Evolutionary conservation across 192 early-diverging fungal species (phyloP).

Genomic region (Podila clonocystis): DNA sequence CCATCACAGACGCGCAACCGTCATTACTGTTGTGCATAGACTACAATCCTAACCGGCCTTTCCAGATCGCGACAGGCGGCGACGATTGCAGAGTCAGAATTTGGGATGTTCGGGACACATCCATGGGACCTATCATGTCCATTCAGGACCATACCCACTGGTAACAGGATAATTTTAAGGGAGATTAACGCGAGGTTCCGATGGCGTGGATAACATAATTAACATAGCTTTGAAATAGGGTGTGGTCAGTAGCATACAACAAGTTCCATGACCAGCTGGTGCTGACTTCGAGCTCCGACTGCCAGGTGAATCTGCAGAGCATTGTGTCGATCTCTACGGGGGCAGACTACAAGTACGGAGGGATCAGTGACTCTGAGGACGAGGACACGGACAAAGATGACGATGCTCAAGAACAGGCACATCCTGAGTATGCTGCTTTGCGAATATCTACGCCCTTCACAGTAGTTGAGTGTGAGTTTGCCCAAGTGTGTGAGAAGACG

Average conservation of each 20-base stretch:
- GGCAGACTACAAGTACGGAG: slow-evolving; percentile 54
- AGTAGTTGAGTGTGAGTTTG: too few relatives aligned
- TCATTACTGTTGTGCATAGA: slow-evolving; percentile 77
- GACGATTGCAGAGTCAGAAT: slow-evolving; percentile 88
- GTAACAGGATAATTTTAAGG: slow-evolving; percentile 46
- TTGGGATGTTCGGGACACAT: slow-evolving; percentile 82
- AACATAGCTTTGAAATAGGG: slow-evolving; percentile 54
- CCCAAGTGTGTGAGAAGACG: not conserved
- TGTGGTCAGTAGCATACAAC: slow-evolving; percentile 88
- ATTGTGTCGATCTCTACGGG: slow-evolving; percentile 88
- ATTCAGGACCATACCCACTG: slow-evolving; percentile 89
- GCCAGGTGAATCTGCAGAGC: slow-evolving; percentile 87
- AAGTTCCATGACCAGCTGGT: slow-evolving; percentile 93
- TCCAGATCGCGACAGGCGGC: slow-evolving; percentile 85
- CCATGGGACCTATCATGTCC: slow-evolving; percentile 63
- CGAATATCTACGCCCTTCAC: not conserved
- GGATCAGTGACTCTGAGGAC: slow-evolving; percentile 52
- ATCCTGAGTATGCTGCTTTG: slow-evolving; percentile 28
- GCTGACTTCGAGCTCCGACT: slow-evolving; percentile 86
- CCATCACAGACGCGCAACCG: slow-evolving; percentile 76
- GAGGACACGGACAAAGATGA: slow-evolving; percentile 12
- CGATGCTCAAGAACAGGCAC: slow-evolving; percentile 30
- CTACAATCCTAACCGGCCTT: slow-evolving; percentile 89
- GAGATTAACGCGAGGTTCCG: too few relatives aligned
- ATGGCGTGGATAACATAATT: too few relatives aligned